Conservation (phyloP, 129 eudicot species). For the Rutidosis leptorrhynchoides region DNA sequence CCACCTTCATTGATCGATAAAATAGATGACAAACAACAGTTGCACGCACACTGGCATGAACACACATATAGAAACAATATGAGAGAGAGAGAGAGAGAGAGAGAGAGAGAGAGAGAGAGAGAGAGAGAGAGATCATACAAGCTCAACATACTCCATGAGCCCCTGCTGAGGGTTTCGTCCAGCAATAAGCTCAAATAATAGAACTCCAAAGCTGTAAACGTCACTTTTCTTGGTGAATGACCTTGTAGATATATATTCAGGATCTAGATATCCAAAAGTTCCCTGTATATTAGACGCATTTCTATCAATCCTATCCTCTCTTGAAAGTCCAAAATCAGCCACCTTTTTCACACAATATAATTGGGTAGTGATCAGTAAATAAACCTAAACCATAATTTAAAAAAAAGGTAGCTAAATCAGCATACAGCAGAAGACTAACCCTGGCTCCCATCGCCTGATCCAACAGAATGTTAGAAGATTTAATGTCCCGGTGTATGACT, state of each 20-base stretch:
- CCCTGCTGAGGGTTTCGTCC: conserved; percentile 95
- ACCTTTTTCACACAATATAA: conserved; percentile 44
- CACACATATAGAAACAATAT: neutral
- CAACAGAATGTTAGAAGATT: conserved; percentile 93
- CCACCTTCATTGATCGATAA: neutral
- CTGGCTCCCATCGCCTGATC: conserved; percentile 93
- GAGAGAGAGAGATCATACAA: conserved; percentile 52
- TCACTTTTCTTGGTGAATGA: conserved; percentile 93
- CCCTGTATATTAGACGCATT: conserved; percentile 77
- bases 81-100: conserved; percentile 20
- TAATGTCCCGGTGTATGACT: conserved; percentile 92
- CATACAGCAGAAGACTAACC: conserved; percentile 40
- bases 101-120: conserved; percentile 25
- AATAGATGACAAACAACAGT: neutral
- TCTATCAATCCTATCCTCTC: conserved; percentile 84
- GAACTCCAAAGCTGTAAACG: conserved; percentile 87
- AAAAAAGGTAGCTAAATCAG: neutral
- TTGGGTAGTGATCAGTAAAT: conserved; percentile 12
- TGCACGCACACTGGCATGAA: neutral
- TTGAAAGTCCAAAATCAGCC: conserved; percentile 95
- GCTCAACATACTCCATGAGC: conserved; percentile 89
- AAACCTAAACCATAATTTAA: neutral
- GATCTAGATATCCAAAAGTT: conserved; percentile 96
- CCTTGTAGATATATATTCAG: conserved; percentile 89
- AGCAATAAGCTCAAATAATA: conserved; percentile 86